phyloP scores from a whole-genome alignment of 768 basidiomycete species.

The Crucibulum laeve region DNA sequence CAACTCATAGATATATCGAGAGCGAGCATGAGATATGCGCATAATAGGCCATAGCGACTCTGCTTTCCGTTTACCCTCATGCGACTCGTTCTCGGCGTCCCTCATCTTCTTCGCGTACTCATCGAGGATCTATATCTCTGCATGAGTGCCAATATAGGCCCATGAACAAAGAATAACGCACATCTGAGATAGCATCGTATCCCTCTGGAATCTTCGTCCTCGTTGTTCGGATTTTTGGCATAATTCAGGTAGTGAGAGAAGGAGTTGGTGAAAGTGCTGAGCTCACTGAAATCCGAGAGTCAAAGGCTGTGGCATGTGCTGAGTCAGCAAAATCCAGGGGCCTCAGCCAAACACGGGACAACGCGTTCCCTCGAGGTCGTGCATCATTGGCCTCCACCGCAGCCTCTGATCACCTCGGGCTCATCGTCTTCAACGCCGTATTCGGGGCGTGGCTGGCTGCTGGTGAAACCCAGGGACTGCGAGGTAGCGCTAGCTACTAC shows the following conservation, averaged over 20 bases:
- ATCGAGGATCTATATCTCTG: constrained; percentile 71
- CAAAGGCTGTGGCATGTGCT: too few relatives aligned
- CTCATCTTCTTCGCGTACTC: constrained; percentile 99
- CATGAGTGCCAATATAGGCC: not conserved
- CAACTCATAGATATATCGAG: constrained; percentile 95
- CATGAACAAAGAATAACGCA: constrained; percentile 25
- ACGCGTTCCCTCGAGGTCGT: not conserved
- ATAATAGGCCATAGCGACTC: constrained; percentile 97
- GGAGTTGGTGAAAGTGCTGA: not conserved
- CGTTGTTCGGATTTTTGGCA: constrained; percentile 93
- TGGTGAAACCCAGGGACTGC: not conserved
- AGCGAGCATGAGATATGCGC: constrained; percentile 95
- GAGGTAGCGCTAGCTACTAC: not conserved
- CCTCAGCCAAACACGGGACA: not conserved
- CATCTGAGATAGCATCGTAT: constrained; percentile 87
- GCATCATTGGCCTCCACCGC: not conserved
- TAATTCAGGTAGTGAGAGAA: constrained; percentile 28
- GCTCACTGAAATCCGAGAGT: too few relatives aligned
- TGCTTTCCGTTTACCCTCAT: constrained; percentile 95
- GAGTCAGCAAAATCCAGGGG: not conserved
- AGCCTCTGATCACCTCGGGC: not conserved
- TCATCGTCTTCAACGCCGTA: not conserved
- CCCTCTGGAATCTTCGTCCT: constrained; percentile 96
- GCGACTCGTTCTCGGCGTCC: constrained; percentile 97
- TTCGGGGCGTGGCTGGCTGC: not conserved